Conservation (phyloP, 2,329 filamentous ascomycete genomes). For the Fusarium albidum region DNA sequence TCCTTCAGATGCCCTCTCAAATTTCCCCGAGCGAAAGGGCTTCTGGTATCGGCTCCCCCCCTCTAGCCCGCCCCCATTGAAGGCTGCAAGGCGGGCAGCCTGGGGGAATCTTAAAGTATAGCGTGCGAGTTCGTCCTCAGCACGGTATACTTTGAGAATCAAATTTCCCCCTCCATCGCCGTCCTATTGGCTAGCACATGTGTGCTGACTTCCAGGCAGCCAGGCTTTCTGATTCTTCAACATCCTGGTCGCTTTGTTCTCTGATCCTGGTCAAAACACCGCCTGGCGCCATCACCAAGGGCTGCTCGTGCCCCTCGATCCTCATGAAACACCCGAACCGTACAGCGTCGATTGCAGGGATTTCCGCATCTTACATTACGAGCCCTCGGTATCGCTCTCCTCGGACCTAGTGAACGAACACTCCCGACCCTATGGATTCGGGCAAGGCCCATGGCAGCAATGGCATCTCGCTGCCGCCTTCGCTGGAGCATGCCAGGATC, state of each 20-base stretch:
- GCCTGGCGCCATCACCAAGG: constrained; percentile 20
- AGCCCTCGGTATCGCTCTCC: not conserved
- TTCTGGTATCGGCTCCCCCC: too few relatives aligned
- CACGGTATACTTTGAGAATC: too few relatives aligned
- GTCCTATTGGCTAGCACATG: too few relatives aligned
- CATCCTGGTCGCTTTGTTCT: constrained; percentile 17
- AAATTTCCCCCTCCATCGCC: too few relatives aligned
- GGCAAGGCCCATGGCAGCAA: constrained; percentile 10
- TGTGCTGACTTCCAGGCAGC: constrained; percentile 10
- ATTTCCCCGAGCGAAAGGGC: too few relatives aligned
- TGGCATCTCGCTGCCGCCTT: constrained; percentile 51
- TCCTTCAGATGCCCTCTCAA: too few relatives aligned
- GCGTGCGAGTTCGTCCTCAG: too few relatives aligned
- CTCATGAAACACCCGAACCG: constrained; percentile 9
- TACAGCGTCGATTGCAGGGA: constrained; percentile 7
- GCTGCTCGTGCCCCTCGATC: constrained; percentile 13
- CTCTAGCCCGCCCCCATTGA: too few relatives aligned
- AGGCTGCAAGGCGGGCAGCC: too few relatives aligned
- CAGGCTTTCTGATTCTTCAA: constrained; percentile 17
- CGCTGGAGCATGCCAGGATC: constrained; percentile 62
- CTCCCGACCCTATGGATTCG: constrained; percentile 21
- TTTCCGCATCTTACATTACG: not conserved
- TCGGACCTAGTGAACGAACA: not conserved
- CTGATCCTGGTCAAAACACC: constrained; percentile 28
- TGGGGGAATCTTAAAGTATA: too few relatives aligned